Evolutionary conservation across 257 asterid genomes (phyloP).

Genomic region (Cordia subcordata): DNA sequence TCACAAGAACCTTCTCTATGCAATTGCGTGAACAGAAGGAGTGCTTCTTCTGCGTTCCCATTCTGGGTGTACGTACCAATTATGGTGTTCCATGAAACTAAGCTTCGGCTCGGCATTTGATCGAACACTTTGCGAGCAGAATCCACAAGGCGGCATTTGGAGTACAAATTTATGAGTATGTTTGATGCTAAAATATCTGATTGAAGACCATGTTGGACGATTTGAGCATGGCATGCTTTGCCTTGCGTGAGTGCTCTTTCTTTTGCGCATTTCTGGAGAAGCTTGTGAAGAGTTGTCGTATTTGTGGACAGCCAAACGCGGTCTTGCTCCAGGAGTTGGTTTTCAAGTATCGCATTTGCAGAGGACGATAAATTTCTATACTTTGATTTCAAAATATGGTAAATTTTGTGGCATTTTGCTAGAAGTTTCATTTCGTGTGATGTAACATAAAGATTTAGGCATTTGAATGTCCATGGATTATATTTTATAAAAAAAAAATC

Average conservation of each 20-base stretch:
- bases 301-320: constrained; percentile 23
- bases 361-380: constrained; percentile 31
- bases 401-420: constrained; percentile 16
- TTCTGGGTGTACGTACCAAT: constrained; percentile 55
- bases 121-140: constrained; percentile 66
- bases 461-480: no score
- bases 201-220: constrained; percentile 47
- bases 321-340: constrained; percentile 11
- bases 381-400: constrained; percentile 6
- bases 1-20: constrained; percentile 48
- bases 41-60: constrained; percentile 44
- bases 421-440: constrained; percentile 35
- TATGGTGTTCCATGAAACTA: constrained; percentile 86
- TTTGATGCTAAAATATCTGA: constrained; percentile 53
- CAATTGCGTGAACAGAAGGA: constrained; percentile 55
- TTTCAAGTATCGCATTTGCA: constrained; percentile 19
- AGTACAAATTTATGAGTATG: constrained; percentile 63
- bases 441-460: no score
- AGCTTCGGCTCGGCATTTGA: constrained; percentile 52
- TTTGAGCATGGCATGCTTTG: constrained; percentile 54
- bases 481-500: no score
- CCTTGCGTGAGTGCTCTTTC: constrained; percentile 36
- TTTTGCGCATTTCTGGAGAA: constrained; percentile 56
- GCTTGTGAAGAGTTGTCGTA: constrained; percentile 36
- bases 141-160: constrained; percentile 46